Base-by-base conservation (phyloP, 2,329 filamentous ascomycete genomes). In the Dactylellina cionopaga region DNA sequence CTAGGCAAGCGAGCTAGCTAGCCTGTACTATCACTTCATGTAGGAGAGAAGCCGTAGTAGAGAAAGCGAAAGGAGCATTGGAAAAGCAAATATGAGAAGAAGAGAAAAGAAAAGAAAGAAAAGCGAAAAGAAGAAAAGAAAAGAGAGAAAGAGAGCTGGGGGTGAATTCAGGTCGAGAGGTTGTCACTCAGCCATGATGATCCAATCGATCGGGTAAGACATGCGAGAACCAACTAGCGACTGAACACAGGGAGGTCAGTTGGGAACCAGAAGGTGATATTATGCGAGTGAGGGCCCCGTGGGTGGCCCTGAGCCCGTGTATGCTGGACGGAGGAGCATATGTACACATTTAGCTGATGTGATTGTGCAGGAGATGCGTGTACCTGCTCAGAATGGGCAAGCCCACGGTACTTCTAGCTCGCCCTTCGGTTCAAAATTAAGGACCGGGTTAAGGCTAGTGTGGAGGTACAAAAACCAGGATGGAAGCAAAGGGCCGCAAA, bases 1-100 rank as follows among this genome's bases (percentile, higher is more conserved):
- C 49, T 19, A 51, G 56, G 33, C 56, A 63, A 70, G 64, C 64
- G 72, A 52, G 19, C 65, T 62, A 62, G 55, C 66, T 73, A 60
- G n/a, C n/a, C n/a, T n/a, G 55, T 62, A 70, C 37, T 75, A 60
- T 75, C 49, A 70, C 56, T 55, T 62, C 55, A 47, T 64, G 66
- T 60, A 74, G 62, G 62, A 49, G 78, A 80, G 10, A 81, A 78
- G 75, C 74, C 76, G 68, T 73, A 51, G 71, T 43, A 75, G 35
- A 70, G 76, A 31, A 69, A 75, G 70, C 68, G 58, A 77, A 74
- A 77, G 74, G 37, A 76, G 74, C 69, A 58, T 54, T 41, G 60
- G 58, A 66, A 74, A 77, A 75, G 39, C 49, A 72, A 62, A 54
- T 35, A 75, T 19, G 44, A 27, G 65, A 49, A 59, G 44, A 63